phyloP scores from a whole-genome alignment of 2,329 filamentous ascomycete species.

The Aspergillus bombycis region DNA sequence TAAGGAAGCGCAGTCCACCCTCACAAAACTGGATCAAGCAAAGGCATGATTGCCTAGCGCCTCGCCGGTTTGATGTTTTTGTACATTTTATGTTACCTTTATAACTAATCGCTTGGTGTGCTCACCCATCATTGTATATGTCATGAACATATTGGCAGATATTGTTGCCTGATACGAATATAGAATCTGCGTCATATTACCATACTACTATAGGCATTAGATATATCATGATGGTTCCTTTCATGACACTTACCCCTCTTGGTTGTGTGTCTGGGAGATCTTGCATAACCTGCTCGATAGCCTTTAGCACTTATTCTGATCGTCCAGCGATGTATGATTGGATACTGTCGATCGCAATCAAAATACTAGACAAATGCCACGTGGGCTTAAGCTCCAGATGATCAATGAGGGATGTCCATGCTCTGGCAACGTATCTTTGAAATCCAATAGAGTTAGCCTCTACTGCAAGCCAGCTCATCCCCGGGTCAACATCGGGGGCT shows the following conservation, averaged over 20 bases:
- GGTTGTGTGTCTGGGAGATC: neutral
- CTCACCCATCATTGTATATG: neutral
- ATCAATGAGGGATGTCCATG: neutral
- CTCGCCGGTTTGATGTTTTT: neutral
- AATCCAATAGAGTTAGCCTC: neutral
- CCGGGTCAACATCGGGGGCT: neutral
- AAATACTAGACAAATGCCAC: neutral
- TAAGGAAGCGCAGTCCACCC: conserved; percentile 44
- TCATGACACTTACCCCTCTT: neutral
- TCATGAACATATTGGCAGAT: neutral
- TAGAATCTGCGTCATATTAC: neutral
- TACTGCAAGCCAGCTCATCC: neutral
- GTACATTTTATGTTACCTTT: neutral
- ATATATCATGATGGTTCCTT: neutral
- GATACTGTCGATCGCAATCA: neutral
- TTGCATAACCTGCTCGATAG: neutral
- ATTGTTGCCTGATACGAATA: neutral
- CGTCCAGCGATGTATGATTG: neutral
- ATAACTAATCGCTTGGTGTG: neutral
- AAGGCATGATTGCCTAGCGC: neutral
- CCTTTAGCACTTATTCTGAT: neutral
- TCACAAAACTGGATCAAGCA: conserved; percentile 42
- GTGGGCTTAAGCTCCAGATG: neutral
- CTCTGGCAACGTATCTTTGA: neutral
- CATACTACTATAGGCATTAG: neutral